Percentiles rank a stretch among this genome's conserved stretches.
Conservation (phyloP, 495 filamentous ascomycete species). For the Lasiosphaeria ovina region DNA sequence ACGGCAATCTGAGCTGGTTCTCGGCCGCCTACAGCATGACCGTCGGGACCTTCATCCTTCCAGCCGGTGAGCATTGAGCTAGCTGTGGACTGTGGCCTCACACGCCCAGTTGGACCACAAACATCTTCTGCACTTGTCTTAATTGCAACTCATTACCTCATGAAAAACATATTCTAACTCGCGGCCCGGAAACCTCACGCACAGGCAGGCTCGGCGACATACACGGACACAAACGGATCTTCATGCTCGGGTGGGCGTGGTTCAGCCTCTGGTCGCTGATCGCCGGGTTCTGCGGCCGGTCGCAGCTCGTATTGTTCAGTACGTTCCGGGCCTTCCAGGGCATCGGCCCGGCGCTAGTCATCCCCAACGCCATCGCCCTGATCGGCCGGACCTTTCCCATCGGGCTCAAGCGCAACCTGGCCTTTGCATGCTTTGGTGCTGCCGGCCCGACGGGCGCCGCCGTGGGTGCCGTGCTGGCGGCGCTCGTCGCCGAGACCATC, state of each 20-base stretch:
- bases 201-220: constrained; percentile 61
- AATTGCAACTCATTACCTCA: not conserved
- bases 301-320: constrained; percentile 50
- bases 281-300: constrained; percentile 47
- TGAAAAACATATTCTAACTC: not conserved
- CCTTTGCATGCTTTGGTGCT: constrained; percentile 62
- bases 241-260: constrained; percentile 62
- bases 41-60: constrained; percentile 63
- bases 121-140: no score
- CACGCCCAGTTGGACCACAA: no score
- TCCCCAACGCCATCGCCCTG: constrained; percentile 62
- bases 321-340: constrained; percentile 60
- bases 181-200: not conserved
- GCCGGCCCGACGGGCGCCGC: constrained; percentile 56
- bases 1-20: constrained; percentile 47
- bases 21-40: constrained; percentile 54
- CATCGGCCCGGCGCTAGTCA: constrained; percentile 57
- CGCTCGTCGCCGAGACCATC: constrained; percentile 49
- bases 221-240: constrained; percentile 61
- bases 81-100: no score
- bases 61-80: constrained; percentile 30
- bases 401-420: constrained; percentile 54
- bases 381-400: constrained; percentile 55
- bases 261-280: constrained; percentile 59
- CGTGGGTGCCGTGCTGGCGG: constrained; percentile 49